Conservation (phyloP, 2,329 filamentous ascomycete genomes). For the Botrytis byssoidea region DNA sequence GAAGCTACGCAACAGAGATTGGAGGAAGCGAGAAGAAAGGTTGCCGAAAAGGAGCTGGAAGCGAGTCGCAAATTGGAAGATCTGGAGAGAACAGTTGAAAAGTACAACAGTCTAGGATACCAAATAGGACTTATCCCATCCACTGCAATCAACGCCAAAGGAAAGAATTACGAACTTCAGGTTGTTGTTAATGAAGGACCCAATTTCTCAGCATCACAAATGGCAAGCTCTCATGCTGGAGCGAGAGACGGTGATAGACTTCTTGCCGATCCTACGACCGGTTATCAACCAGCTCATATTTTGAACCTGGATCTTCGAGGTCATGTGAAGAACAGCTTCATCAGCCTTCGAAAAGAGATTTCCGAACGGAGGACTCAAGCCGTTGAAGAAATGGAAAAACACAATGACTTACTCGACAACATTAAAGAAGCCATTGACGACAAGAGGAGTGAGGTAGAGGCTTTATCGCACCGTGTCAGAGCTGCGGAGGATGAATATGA, state of each 20-base stretch:
- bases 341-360: constrained; percentile 80
- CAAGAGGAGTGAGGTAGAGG: constrained; percentile 88
- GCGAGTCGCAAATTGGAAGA: constrained; percentile 84
- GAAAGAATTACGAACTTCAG: constrained; percentile 78
- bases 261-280: constrained; percentile 75
- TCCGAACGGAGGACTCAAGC: constrained; percentile 81
- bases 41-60: constrained; percentile 84
- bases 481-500: constrained; percentile 93
- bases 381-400: constrained; percentile 89
- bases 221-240: constrained; percentile 39
- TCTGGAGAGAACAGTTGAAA: constrained; percentile 84
- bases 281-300: constrained; percentile 86
- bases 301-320: constrained; percentile 86
- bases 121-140: constrained; percentile 87
- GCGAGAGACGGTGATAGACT: constrained; percentile 66
- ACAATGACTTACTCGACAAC: constrained; percentile 87
- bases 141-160: constrained; percentile 81
- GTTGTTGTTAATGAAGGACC: constrained; percentile 77
- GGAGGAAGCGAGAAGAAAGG: constrained; percentile 80
- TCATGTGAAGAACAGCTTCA: constrained; percentile 74
- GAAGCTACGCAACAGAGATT: constrained; percentile 73
- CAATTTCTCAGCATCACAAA: constrained; percentile 69
- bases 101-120: constrained; percentile 92
- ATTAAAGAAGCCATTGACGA: constrained; percentile 98
- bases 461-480: constrained; percentile 81